A percentile compares a stretch with the other conserved stretches of the same genome.
These are phyloP conservation scores for Panellus pusillus DNA, from an alignment of 768 basidiomycete genomes.

Conservation along the genomic window DNA sequence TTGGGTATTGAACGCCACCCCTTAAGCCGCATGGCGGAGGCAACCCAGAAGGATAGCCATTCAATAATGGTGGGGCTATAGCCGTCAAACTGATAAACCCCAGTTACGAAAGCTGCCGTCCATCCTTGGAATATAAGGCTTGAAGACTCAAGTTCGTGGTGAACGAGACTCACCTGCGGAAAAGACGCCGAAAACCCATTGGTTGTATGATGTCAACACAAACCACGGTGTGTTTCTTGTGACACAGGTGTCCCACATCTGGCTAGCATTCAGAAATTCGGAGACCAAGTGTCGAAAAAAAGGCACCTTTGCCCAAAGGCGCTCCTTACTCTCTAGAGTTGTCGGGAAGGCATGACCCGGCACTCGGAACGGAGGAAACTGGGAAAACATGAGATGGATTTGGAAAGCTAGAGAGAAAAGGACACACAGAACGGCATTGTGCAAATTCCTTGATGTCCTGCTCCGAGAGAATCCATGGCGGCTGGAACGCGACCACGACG, in stretches of 20 bases:
- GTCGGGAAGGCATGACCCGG: conserved; percentile 36
- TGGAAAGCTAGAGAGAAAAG: neutral
- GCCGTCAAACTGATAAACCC: conserved; percentile 41
- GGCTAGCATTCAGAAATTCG: neutral
- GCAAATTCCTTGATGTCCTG: conserved; percentile 56
- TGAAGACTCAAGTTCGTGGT: neutral
- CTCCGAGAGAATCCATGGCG: conserved; percentile 57
- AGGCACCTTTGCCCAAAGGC: conserved; percentile 61
- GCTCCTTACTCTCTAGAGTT: conserved; percentile 43
- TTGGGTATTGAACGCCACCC: conserved; percentile 36
- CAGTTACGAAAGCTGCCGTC: conserved; percentile 52
- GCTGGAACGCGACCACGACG: conserved; percentile 57
- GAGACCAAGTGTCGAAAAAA: neutral
- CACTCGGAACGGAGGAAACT: conserved; percentile 42
- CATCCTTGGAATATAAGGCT: conserved; percentile 38
- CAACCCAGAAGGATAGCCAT: conserved; percentile 54
- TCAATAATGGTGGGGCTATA: conserved; percentile 50
- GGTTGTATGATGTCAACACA: conserved; percentile 57
- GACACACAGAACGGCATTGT: conserved; percentile 40
- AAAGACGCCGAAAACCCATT: conserved; percentile 64
- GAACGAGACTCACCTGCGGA: conserved; percentile 43
- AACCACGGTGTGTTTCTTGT: conserved; percentile 51
- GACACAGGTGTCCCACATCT: conserved; percentile 62
- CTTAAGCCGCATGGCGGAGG: conserved; percentile 47
- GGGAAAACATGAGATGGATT: neutral